These are phyloP conservation scores for Yarrowia sp. DNA, from an alignment of 805 yeast genomes.

Conservation along the genomic window DNA sequence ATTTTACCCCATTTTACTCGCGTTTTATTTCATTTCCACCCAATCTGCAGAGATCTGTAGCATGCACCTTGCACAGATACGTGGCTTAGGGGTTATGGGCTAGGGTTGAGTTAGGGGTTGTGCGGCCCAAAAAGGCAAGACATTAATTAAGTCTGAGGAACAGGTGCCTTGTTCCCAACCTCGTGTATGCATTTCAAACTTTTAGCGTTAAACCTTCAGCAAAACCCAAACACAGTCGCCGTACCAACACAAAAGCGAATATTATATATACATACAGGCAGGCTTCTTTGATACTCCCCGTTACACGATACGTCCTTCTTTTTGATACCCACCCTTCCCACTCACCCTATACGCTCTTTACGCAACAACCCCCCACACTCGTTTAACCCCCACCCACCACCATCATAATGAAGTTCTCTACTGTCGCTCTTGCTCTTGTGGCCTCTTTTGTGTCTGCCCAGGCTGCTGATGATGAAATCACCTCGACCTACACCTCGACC, in stretches of 20 bases:
- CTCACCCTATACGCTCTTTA: not conserved
- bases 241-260: not conserved
- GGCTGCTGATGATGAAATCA: not conserved
- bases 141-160: not conserved
- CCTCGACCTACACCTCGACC: conserved; percentile 12
- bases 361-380: not conserved
- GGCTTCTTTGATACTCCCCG: not conserved
- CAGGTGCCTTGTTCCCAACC: not conserved
- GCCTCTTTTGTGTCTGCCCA: conserved; percentile 3
- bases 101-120: not conserved
- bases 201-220: not conserved
- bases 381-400: not conserved
- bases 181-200: conserved; percentile 9
- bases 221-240: not conserved
- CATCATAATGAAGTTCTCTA: not conserved
- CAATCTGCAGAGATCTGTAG: no score
- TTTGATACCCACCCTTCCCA: not conserved
- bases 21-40: not conserved
- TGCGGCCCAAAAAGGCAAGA: not conserved
- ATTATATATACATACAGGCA: not conserved
- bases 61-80: not conserved
- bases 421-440: not conserved
- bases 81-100: not conserved
- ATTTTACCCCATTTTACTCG: not conserved
- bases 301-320: not conserved